Evolutionary conservation across 805 yeast genomes (phyloP), one percentile per base, ranked within the genome.

Genomic region (Pichia nakasei): DNA sequence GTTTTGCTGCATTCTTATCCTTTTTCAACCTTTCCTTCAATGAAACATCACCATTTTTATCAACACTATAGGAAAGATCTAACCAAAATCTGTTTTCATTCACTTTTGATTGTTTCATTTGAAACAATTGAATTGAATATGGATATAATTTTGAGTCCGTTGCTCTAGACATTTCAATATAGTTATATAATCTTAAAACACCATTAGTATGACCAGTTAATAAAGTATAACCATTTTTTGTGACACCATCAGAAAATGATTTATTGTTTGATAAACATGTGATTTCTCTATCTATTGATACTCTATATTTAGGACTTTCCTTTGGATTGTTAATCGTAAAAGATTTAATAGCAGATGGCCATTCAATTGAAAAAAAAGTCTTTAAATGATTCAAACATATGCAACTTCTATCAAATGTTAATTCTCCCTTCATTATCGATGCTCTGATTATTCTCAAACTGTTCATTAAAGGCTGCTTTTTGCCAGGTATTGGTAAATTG

Each of bases 101-200:
- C 15, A 47, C 37, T n/a, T 42, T 42, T 4, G 39, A 29, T 13
- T 41, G 36, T 33, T 57, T 57, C 43, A 60, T 15, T 40, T 58
- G 56, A 35, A 55, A 43, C 18, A 60, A 18, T 22, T 50, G 47
- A 9, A 57, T 22, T 18, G 59, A 44, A n/a, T 45, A 26, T 42
- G 52, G 21, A 20, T 43, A 31, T 29, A 35, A 19, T 43, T 40
- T 41, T 43, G 54, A 38, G 27, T 46, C 45, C 22, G 38, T 40
- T 9, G 11, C 40, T 6, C 45, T 22, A n/a, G 46, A 37, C 15
- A 42, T 29, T 22, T 51, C 40, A 22, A 43, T 43, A 20, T 42
- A 41, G 41, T 54, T 54, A 8, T 43, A 20, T 12, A 54, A 15
- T 35, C 48, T 46, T 22, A 54, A n/a, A 7, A 52, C 32, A 9